Evolutionary conservation across 2,329 filamentous ascomycete species (phyloP).

Genomic region (Cryphonectria radicalis): DNA sequence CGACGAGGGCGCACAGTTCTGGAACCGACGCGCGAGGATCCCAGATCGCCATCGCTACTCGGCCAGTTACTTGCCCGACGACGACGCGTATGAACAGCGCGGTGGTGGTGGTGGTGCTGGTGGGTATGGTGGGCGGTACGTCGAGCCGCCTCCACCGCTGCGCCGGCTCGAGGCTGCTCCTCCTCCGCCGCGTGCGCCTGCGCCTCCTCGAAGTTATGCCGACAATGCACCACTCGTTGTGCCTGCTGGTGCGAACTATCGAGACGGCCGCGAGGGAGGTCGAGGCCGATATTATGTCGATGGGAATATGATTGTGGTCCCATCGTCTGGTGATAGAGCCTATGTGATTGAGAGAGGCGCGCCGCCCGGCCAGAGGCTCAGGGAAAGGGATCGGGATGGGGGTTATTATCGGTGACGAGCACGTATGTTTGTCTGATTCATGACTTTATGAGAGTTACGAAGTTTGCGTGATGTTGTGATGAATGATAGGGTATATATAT

Average conservation of each 20-base stretch:
- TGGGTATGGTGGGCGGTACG: slow-evolving; percentile 2
- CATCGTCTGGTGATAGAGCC: slow-evolving; percentile 16
- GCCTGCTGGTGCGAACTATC: slow-evolving; percentile 1
- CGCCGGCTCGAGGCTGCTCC: neutral
- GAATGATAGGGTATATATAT: neutral
- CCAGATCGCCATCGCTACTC: neutral
- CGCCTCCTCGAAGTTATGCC: slow-evolving; percentile 13
- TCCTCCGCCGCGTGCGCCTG: slow-evolving; percentile 13
- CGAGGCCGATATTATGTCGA: slow-evolving; percentile 23
- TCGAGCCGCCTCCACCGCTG: neutral
- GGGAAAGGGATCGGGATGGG: slow-evolving; percentile 13
- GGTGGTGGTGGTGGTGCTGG: neutral
- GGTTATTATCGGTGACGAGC: slow-evolving; percentile 16
- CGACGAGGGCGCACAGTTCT: slow-evolving; percentile 7
- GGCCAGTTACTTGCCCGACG: slow-evolving; percentile 2
- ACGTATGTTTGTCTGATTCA: neutral
- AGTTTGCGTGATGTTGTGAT: neutral
- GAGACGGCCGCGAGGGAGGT: neutral
- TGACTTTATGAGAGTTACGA: neutral
- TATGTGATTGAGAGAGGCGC: slow-evolving; percentile 21
- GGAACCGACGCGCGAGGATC: slow-evolving; percentile 16
- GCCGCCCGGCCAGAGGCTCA: slow-evolving; percentile 18
- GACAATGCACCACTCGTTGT: slow-evolving; percentile 10
- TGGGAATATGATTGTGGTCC: slow-evolving; percentile 23
- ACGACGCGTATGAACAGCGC: neutral